phyloP scores from a whole-genome alignment of 805 yeast species.

The Nakazawaea sp. region DNA sequence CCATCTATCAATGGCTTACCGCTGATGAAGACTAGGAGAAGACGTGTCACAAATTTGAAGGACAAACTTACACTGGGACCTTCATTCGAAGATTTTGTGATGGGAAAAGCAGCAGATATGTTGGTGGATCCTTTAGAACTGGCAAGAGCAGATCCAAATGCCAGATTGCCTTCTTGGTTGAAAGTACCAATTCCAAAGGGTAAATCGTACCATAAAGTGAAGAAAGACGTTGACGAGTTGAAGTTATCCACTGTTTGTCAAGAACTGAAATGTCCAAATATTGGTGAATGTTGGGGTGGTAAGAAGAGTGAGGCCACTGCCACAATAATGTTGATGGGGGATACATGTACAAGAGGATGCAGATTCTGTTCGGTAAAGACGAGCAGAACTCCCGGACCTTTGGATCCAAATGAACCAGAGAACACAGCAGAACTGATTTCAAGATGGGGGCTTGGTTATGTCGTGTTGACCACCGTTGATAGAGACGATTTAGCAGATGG shows the following conservation, averaged over 20 bases:
- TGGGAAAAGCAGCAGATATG: slow-evolving; percentile 69
- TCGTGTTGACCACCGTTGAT: slow-evolving; percentile 94
- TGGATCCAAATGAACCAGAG: slow-evolving; percentile 96
- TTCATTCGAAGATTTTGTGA: slow-evolving; percentile 83
- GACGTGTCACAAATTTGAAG: slow-evolving; percentile 53
- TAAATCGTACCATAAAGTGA: slow-evolving; percentile 67
- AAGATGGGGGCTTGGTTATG: slow-evolving; percentile 98
- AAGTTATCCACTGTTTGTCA: slow-evolving; percentile 95
- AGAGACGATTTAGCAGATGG: slow-evolving; percentile 93
- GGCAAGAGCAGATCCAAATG: slow-evolving; percentile 61
- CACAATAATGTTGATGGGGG: slow-evolving; percentile 97
- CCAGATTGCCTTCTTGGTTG: slow-evolving; percentile 86
- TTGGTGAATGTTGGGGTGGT: slow-evolving; percentile 99
- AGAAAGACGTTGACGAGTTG: slow-evolving; percentile 81
- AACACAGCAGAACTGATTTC: slow-evolving; percentile 96
- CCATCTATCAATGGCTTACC: slow-evolving; percentile 9
- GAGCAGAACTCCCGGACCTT: slow-evolving; percentile 74
- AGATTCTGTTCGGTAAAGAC: slow-evolving; percentile 97
- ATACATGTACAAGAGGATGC: slow-evolving; percentile 99
- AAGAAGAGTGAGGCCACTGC: slow-evolving; percentile 90
- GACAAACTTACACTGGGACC: slow-evolving; percentile 81
- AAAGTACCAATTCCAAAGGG: slow-evolving; percentile 98
- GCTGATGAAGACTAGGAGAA: slow-evolving; percentile 26
- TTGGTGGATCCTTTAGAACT: slow-evolving; percentile 69
- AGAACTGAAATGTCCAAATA: slow-evolving; percentile 98